Evolutionary conservation across 345 rosid species (phyloP), one percentile per base, ranked within the genome.

Genomic region (Eucalyptus erythrocorys): DNA sequence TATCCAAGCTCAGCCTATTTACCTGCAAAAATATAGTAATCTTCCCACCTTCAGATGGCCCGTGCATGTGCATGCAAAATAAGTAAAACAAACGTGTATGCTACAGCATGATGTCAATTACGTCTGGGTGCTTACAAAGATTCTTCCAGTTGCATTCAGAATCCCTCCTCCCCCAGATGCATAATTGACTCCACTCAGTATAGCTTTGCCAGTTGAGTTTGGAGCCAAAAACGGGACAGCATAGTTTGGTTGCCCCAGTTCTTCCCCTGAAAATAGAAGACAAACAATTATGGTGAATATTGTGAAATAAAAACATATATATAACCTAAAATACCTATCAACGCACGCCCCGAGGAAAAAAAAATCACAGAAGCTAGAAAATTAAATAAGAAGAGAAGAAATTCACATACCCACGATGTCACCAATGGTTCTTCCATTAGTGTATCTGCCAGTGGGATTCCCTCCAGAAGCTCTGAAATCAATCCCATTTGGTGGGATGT

Each of bases 121-220:
- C 42, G 7, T 71, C 37, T 71, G 82, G 82, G 71, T 71, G 37
- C 93, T 93, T 51, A 96, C 99, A 90, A 97, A 97, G 13, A 96
- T 93, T 91, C 96, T 95, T 84, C 99, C 99, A 6, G 99, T 97
- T 47, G 97, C 99, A 92, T 97, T 97, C 93, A 96, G 82, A 88
- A 97, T 90, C 66, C 99, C 99, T 92, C 98, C 99, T 90, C 95
- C 99, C 87, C 99, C 99, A 24, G 99, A 97, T 57, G 98, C 99
- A 90, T 96, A 97, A 90, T 96, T 97, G 61, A 96, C 98, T 61
- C 99, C 99, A 85, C 87, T 82, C 47, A 96, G 71, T 89, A 97
- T 86, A 45, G 95, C 91, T 92, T 96, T 95, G 85, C 99, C 99
- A 1, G 94, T 92, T n/a, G 96, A 82, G 91, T 97, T 96, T 88